Percentiles rank a stretch among this genome's conserved stretches.
These are phyloP conservation scores for Tetracladium maxilliforme DNA, from an alignment of 2,329 filamentous ascomycete species.

Conservation along the genomic window DNA sequence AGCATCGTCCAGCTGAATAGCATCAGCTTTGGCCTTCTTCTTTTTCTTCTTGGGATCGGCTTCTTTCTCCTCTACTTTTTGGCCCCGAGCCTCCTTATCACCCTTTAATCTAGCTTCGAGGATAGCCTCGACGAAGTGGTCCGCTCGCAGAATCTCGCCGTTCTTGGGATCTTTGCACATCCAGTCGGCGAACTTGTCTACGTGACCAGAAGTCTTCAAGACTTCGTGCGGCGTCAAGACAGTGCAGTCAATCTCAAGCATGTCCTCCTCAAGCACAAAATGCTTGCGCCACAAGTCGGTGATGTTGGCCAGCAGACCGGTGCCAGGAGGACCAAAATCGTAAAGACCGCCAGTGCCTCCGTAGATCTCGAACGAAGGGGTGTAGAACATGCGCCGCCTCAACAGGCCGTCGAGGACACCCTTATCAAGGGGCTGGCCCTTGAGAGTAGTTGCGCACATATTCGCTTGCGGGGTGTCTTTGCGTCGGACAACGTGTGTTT, in stretches of 20 bases:
- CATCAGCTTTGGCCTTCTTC: slow-evolving; percentile 75
- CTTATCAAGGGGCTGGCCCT: slow-evolving; percentile 81
- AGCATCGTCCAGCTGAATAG: slow-evolving; percentile 74
- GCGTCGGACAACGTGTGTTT: too few species aligned
- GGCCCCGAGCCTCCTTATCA: slow-evolving; percentile 81
- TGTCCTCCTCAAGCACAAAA: slow-evolving; percentile 61
- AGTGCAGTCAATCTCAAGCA: slow-evolving; percentile 68
- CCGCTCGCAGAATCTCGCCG: slow-evolving; percentile 89
- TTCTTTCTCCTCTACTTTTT: slow-evolving; percentile 66
- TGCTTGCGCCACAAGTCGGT: slow-evolving; percentile 61
- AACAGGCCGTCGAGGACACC: slow-evolving; percentile 71
- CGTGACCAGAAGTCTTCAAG: slow-evolving; percentile 89
- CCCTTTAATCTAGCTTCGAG: slow-evolving; percentile 78
- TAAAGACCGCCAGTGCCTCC: slow-evolving; percentile 70
- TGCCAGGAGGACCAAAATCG: slow-evolving; percentile 58
- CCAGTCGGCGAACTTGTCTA: slow-evolving; percentile 96
- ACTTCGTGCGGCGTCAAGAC: slow-evolving; percentile 88
- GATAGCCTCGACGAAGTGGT: slow-evolving; percentile 92
- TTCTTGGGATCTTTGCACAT: slow-evolving; percentile 99
- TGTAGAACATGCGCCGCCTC: slow-evolving; percentile 83
- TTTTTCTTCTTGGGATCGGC: slow-evolving; percentile 62
- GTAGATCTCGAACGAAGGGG: slow-evolving; percentile 91
- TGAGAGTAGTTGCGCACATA: slow-evolving; percentile 57
- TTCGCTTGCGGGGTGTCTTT: too few species aligned
- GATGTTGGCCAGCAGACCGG: slow-evolving; percentile 54